Conservation (phyloP, 768 basidiomycete genomes). For the Lactarius akahatsu region DNA sequence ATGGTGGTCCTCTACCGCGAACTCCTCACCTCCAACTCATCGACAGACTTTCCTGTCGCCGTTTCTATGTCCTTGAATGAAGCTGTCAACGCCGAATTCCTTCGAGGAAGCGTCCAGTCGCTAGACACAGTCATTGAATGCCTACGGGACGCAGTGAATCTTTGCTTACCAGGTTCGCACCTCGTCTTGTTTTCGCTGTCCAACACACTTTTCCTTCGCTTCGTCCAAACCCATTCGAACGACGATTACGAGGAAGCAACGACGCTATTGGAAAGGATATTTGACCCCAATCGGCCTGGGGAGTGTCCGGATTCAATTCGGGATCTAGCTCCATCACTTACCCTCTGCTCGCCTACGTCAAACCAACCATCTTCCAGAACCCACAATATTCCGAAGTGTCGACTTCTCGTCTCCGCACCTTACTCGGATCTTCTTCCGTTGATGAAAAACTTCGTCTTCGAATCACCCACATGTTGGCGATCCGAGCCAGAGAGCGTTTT, state of each 20-base stretch:
- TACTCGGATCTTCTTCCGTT: not conserved
- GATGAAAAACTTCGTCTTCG: not conserved
- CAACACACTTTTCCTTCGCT: not conserved
- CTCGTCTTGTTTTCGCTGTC: not conserved
- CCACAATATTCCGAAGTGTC: not conserved
- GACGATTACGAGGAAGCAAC: conserved; percentile 1
- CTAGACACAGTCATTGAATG: not conserved
- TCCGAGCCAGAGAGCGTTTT: not conserved
- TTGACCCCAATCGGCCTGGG: not conserved
- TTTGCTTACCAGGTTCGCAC: not conserved
- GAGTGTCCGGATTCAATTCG: not conserved
- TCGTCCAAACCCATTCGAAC: not conserved
- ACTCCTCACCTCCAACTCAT: not conserved
- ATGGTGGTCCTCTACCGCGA: not conserved
- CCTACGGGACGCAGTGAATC: not conserved
- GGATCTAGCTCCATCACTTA: not conserved
- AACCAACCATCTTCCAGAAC: not conserved
- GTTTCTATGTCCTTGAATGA: not conserved
- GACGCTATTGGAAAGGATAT: not conserved
- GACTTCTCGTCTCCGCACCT: not conserved
- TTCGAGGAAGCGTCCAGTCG: not conserved
- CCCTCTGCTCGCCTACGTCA: not conserved
- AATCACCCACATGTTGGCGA: not conserved
- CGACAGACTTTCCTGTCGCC: not conserved
- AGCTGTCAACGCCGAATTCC: not conserved